These are phyloP conservation scores for Penicillium brasilianum DNA, from an alignment of 2,329 filamentous ascomycete genomes.

Conservation along the genomic window DNA sequence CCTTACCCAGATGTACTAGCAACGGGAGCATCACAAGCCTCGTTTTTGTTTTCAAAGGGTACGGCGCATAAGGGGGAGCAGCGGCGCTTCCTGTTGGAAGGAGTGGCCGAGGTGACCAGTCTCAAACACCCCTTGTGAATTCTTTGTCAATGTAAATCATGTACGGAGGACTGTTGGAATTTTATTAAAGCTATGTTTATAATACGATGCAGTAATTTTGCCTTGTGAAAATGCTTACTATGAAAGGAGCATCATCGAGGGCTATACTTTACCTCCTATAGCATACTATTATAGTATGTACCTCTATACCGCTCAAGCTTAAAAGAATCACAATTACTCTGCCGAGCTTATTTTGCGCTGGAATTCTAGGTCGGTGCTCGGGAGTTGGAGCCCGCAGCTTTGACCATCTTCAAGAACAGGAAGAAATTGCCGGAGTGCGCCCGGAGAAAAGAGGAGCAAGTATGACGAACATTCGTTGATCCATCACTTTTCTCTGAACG, in stretches of 20 bases:
- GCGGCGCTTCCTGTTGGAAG: constrained; percentile 2
- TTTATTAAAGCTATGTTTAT: not conserved
- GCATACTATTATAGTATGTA: no score
- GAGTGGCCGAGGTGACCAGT: constrained; percentile 22
- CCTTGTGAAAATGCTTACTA: not conserved
- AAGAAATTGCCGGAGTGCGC: constrained; percentile 9
- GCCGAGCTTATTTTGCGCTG: not conserved
- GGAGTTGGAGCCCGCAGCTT: constrained; percentile 1
- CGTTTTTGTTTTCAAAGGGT: not conserved
- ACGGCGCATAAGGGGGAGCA: not conserved
- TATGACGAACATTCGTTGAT: constrained; percentile 9
- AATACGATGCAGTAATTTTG: not conserved
- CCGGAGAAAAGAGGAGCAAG: constrained; percentile 7
- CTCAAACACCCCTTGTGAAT: constrained; percentile 15
- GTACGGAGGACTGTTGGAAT: not conserved
- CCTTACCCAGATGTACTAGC: not conserved
- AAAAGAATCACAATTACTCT: not conserved
- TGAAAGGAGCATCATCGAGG: no score
- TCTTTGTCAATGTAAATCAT: not conserved
- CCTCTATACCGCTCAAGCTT: not conserved
- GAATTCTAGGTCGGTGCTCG: not conserved
- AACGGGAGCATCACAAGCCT: not conserved
- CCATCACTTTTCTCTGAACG: constrained; percentile 7
- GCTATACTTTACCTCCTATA: no score
- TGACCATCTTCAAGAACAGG: constrained; percentile 4